Conservation (phyloP, 2,329 filamentous ascomycete species). For the Xylariales sp. region DNA sequence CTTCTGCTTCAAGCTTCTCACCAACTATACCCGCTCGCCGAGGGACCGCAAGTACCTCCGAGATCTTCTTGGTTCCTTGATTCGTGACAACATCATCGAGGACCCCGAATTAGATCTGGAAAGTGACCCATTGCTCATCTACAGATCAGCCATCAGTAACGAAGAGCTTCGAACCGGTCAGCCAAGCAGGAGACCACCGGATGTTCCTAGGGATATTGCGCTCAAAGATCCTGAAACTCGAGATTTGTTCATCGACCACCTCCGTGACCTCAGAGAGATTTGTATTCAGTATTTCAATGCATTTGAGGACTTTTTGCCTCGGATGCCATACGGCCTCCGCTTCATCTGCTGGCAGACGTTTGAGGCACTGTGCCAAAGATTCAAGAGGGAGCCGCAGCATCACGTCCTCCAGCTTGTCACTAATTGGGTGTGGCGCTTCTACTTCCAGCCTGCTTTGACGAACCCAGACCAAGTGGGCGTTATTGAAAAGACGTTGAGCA, state of each 20-base stretch:
- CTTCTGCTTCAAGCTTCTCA: slow-evolving; percentile 86
- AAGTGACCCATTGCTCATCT: slow-evolving; percentile 96
- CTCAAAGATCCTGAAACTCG: slow-evolving; percentile 93
- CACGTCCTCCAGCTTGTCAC: slow-evolving; percentile 78
- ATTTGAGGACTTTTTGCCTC: slow-evolving; percentile 77
- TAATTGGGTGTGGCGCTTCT: slow-evolving; percentile 91
- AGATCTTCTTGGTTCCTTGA: slow-evolving; percentile 76
- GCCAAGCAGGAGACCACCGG: slow-evolving; percentile 73
- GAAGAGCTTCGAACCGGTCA: slow-evolving; percentile 90
- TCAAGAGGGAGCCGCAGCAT: slow-evolving; percentile 73
- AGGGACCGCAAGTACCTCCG: slow-evolving; percentile 89
- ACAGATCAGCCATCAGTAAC: slow-evolving; percentile 92
- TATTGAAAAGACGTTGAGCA: slow-evolving; percentile 81
- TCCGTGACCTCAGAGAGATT: slow-evolving; percentile 91
- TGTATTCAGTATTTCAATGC: slow-evolving; percentile 83
- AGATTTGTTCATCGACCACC: slow-evolving; percentile 86
- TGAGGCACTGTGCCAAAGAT: slow-evolving; percentile 69
- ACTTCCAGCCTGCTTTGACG: slow-evolving; percentile 84
- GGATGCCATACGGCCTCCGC: slow-evolving; percentile 89
- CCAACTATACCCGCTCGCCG: slow-evolving; percentile 85
- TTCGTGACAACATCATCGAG: slow-evolving; percentile 89
- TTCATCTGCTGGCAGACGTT: slow-evolving; percentile 86
- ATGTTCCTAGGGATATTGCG: slow-evolving; percentile 87
- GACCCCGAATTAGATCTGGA: slow-evolving; percentile 88
- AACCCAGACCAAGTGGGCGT: slow-evolving; percentile 91